Conservation (phyloP, 148 eudicot genomes). For the Rhododendron molle region DNA sequence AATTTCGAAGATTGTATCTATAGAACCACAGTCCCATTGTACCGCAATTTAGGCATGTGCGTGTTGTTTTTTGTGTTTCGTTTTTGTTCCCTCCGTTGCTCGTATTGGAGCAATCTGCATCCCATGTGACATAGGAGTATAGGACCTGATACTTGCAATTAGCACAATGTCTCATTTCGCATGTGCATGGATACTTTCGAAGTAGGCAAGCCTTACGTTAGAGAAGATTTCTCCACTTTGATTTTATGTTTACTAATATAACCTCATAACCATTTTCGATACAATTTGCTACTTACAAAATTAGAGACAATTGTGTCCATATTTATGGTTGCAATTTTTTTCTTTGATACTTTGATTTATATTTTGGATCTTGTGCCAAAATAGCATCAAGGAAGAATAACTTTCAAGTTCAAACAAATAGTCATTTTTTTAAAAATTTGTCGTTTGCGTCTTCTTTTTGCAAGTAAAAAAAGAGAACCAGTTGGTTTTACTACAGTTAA, state of each 20-base stretch:
- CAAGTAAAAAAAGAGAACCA: not conserved
- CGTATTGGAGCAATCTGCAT: too few species aligned
- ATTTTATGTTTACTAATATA: not conserved
- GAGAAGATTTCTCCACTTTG: not conserved
- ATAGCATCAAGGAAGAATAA: not conserved
- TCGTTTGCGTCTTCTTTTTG: not conserved
- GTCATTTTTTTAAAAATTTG: not conserved
- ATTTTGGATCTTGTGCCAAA: slow-evolving; percentile 2
- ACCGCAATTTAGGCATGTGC: too few species aligned
- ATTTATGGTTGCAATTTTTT: not conserved
- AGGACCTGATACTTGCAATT: too few species aligned
- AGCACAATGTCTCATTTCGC: too few species aligned
- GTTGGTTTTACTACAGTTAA: slow-evolving; percentile 9
- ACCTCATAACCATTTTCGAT: not conserved
- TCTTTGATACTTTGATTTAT: not conserved
- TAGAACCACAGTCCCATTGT: too few species aligned
- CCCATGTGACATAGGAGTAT: too few species aligned
- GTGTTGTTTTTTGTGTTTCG: too few species aligned
- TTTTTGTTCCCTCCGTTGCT: too few species aligned
- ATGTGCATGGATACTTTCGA: not conserved
- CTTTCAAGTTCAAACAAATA: not conserved
- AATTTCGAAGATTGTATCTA: too few species aligned
- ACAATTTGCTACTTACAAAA: too few species aligned
- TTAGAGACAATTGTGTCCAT: not conserved
- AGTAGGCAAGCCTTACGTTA: slow-evolving; percentile 31